phyloP scores from a whole-genome alignment of 2,329 filamentous ascomycete genomes.

The Botrytis tulipae region DNA sequence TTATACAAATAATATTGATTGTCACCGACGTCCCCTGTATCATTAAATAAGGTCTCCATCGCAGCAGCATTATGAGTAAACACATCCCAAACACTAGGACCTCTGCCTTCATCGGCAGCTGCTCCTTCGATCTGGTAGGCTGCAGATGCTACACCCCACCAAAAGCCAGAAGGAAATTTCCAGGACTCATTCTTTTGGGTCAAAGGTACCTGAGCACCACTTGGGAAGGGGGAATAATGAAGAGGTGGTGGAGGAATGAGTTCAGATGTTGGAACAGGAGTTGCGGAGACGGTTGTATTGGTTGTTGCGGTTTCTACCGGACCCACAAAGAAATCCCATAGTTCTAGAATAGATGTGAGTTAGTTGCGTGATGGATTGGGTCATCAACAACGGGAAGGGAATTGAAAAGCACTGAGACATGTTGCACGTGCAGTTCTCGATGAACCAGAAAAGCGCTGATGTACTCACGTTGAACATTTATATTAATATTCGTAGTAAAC shows the following conservation, averaged over 20 bases:
- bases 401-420: background rate
- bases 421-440: background rate
- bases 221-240: slow-evolving; percentile 28
- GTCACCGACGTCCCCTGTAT: slow-evolving; percentile 44
- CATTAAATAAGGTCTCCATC: slow-evolving; percentile 38
- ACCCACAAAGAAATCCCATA: slow-evolving; percentile 33
- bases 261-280: slow-evolving; percentile 31
- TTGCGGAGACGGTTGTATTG: slow-evolving; percentile 32
- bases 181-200: slow-evolving; percentile 30
- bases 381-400: background rate
- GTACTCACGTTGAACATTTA: slow-evolving; percentile 26
- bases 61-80: slow-evolving; percentile 28
- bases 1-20: slow-evolving; percentile 52
- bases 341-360: slow-evolving; percentile 7
- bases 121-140: slow-evolving; percentile 50
- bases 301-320: slow-evolving; percentile 29
- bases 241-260: slow-evolving; percentile 32
- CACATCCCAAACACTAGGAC: slow-evolving; percentile 46
- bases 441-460: background rate
- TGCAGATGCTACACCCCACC: slow-evolving; percentile 49
- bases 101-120: slow-evolving; percentile 45
- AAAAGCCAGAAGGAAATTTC: slow-evolving; percentile 42
- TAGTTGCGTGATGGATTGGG: background rate
- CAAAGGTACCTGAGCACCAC: slow-evolving; percentile 24
- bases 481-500: slow-evolving; percentile 24